Percentiles rank a stretch among this genome's conserved stretches.
Conservation (phyloP, 495 filamentous ascomycete genomes). For the Tuber aestivum region DNA sequence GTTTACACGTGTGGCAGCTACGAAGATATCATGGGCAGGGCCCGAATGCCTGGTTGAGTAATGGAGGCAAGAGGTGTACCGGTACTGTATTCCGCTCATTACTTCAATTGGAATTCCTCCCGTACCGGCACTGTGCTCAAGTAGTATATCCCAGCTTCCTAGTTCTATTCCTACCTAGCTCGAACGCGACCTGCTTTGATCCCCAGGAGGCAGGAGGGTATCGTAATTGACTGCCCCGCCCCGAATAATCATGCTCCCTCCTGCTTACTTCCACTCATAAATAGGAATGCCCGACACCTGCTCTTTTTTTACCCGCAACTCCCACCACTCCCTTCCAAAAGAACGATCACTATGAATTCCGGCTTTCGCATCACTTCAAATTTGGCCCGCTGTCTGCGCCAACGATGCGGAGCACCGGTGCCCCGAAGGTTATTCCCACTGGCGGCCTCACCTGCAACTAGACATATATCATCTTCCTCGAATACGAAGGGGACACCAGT, state of each 20-base stretch:
- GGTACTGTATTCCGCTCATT: not conserved
- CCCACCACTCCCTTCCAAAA: not conserved
- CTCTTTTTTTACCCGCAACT: not conserved
- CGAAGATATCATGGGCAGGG: not conserved
- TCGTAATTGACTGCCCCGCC: not conserved
- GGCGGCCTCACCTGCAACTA: not conserved
- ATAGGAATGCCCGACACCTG: not conserved
- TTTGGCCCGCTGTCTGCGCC: slow-evolving; percentile 17
- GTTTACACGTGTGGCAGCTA: not conserved
- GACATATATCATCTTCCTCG: slow-evolving; percentile 14
- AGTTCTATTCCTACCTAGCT: not conserved
- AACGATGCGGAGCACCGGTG: not conserved
- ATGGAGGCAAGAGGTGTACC: not conserved
- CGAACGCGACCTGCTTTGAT: not conserved
- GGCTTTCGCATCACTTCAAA: slow-evolving; percentile 18
- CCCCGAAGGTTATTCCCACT: slow-evolving; percentile 16
- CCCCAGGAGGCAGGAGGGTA: not conserved
- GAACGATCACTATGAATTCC: slow-evolving; percentile 18
- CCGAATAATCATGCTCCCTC: not conserved
- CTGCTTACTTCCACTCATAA: not conserved
- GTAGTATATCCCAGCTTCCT: not conserved
- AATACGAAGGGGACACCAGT: not conserved
- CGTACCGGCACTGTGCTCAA: not conserved
- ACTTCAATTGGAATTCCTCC: not conserved
- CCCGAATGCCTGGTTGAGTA: not conserved